Evolutionary conservation across 768 basidiomycete species (phyloP), one percentile per base, ranked within the genome.

Genomic region (Pluteus cervinus): DNA sequence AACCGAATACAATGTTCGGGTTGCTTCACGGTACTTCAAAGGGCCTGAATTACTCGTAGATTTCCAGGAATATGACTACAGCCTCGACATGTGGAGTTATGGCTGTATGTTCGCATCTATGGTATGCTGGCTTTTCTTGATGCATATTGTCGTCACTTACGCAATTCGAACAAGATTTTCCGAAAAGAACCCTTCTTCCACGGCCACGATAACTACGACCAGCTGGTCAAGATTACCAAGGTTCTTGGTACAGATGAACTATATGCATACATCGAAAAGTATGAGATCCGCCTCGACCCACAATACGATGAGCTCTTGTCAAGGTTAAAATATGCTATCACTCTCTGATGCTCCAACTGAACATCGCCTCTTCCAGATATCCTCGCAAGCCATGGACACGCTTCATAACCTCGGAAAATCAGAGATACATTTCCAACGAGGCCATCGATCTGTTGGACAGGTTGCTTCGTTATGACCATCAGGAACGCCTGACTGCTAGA

Each of bases 111-210:
- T 94, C 60, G 94, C 94, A 7, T 91, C 88, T 12, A 97, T 98
- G 94, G 93, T 94, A 55, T 49, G 73, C 38, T 36, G 21, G 14
- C 7, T 33, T 43, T 31, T 30, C 42, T 30, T 41, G 39, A 31
- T 16, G 29, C 21, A 12, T 4, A 23, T 24, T 43, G 29, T 37
- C 17, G 14, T 45, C 29, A 29, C 42, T 44, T 33, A 35, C 30
- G 24, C 15, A 38, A 36, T 30, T 17, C 38, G 26, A 36, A 36
- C 17, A 37, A 97, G 93, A 97, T 98, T 53, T 97, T 98, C 77
- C 81, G 94, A 50, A 97, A 97, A 60, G 94, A 97, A 58, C 94
- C 94, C 16, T 96, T 97, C 69, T 98, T 98, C 77, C 94, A 98
- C 53, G 94, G 94, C 11, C 93, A 96, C 55, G 93, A 98, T 62